Conservation (phyloP, 352 stramenopile species). For the Globisporangium recalcitrans region DNA sequence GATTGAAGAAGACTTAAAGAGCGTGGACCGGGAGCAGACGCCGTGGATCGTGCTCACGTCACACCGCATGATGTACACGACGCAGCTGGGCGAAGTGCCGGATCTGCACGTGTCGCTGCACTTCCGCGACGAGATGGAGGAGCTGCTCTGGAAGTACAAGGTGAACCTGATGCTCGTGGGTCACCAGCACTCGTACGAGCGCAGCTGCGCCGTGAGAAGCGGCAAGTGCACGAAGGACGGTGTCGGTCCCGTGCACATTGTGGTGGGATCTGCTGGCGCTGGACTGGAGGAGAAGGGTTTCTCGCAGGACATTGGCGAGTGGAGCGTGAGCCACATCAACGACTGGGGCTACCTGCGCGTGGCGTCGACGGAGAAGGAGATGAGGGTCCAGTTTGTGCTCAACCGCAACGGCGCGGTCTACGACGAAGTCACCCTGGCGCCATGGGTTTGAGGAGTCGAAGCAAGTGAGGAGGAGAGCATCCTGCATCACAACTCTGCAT, state of each 20-base stretch:
- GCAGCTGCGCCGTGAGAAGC: slow-evolving; percentile 76
- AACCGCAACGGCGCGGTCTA: slow-evolving; percentile 80
- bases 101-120: slow-evolving; percentile 67
- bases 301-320: slow-evolving; percentile 60
- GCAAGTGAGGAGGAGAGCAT: not conserved
- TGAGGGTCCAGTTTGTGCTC: slow-evolving; percentile 73
- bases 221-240: slow-evolving; percentile 69
- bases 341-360: slow-evolving; percentile 76
- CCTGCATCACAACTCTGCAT: too few relatives aligned
- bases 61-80: slow-evolving; percentile 90
- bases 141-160: slow-evolving; percentile 80
- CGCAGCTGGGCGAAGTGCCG: slow-evolving; percentile 56
- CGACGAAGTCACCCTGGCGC: slow-evolving; percentile 60
- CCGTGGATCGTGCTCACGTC: slow-evolving; percentile 91
- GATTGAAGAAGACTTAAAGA: slow-evolving; percentile 79
- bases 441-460: slow-evolving; percentile 31
- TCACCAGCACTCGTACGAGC: slow-evolving; percentile 91
- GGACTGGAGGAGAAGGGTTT: slow-evolving; percentile 63
- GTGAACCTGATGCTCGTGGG: slow-evolving; percentile 90
- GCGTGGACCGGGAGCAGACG: slow-evolving; percentile 77
- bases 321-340: slow-evolving; percentile 76
- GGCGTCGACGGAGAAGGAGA: slow-evolving; percentile 50
- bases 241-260: slow-evolving; percentile 79
- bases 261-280: slow-evolving; percentile 82
- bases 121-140: slow-evolving; percentile 88